Evolutionary conservation across 148 eudicot genomes (phyloP), one percentile per base, ranked within the genome.

Genomic region (Vaccinium darrowii): DNA sequence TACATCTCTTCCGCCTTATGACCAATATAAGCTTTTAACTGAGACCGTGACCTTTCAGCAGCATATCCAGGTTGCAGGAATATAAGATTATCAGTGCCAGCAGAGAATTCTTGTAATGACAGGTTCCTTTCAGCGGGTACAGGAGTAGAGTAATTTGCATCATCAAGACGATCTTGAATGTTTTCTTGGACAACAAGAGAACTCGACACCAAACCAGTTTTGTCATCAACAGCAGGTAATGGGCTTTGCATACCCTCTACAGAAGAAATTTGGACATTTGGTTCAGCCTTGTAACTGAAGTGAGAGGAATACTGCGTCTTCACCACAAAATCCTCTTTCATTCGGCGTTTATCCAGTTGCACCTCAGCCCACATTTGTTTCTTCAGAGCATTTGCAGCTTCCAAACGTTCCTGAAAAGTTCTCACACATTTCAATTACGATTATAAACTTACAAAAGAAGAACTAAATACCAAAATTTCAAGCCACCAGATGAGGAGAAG

Each of bases 311-410:
- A 88, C 30, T 92, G 94, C 30, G 89, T 67, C 90, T 89, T 96
- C 84, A 84, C 82, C 78, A 81, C 74, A 85, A 65, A 88, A 79
- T 96, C 98, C 86, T 94, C 99, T 86, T 92, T 96, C 88, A 94
- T 63, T 51, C 96, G 92, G 19, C 98, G 95, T 82, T 93, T 96
- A 74, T 93, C 97, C 69, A 93, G 88, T 85, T 95, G 97, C 73
- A 93, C 95, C 86, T 95, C 99, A 4, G 98, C 95, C 98, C 95
- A 96, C 95, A 96, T 95, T 87, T 96, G 99, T 92, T 96, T 96
- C 91, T 94, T 96, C 69, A 95, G 87, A 43, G 94, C 91, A 87
- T 85, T 92, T 78, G 99, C 98, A 36, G 97, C 94, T 88, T 96
- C 99, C 87, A 93, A 79, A 63, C 99, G 99, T 84, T 96, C 99